Conservation (phyloP, 768 basidiomycete species). For the Calvatia gigantea region DNA sequence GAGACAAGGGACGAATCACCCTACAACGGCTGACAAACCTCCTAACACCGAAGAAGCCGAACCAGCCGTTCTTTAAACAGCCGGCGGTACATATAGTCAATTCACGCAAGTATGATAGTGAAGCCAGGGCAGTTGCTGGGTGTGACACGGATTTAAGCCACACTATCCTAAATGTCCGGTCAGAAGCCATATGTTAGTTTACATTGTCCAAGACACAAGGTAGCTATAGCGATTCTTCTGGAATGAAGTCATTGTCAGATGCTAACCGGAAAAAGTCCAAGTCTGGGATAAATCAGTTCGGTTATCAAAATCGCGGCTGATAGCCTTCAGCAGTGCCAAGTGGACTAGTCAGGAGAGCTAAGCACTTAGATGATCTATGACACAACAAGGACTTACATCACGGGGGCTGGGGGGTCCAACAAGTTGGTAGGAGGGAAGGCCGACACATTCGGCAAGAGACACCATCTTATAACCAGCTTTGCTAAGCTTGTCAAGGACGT, state of each 20-base stretch:
- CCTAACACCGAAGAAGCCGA: too few species aligned
- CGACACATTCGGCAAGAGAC: constrained; percentile 37
- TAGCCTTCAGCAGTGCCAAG: constrained; percentile 22
- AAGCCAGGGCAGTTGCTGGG: too few species aligned
- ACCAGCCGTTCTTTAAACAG: too few species aligned
- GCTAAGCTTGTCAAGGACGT: constrained; percentile 31
- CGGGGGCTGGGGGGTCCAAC: constrained; percentile 22
- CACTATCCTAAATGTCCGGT: too few species aligned
- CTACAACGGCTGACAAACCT: too few species aligned
- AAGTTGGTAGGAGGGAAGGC: constrained; percentile 32
- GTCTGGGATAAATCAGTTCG: not conserved
- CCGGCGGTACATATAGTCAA: too few species aligned
- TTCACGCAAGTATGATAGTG: too few species aligned
- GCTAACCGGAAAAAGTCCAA: not conserved
- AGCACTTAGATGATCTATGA: not conserved
- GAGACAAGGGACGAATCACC: not conserved
- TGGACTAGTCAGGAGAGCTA: constrained; percentile 18
- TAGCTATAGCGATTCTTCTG: not conserved
- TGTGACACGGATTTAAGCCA: too few species aligned
- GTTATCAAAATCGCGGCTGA: not conserved
- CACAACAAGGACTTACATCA: constrained; percentile 25
- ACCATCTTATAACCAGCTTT: constrained; percentile 39
- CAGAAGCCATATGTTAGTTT: too few species aligned
- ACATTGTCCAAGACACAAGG: not conserved
- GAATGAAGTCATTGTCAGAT: not conserved